Percentiles rank a stretch among this genome's conserved stretches.
These are phyloP conservation scores for Coniochaeta ligniaria DNA, from an alignment of 2,329 filamentous ascomycete genomes.

Conservation along the genomic window DNA sequence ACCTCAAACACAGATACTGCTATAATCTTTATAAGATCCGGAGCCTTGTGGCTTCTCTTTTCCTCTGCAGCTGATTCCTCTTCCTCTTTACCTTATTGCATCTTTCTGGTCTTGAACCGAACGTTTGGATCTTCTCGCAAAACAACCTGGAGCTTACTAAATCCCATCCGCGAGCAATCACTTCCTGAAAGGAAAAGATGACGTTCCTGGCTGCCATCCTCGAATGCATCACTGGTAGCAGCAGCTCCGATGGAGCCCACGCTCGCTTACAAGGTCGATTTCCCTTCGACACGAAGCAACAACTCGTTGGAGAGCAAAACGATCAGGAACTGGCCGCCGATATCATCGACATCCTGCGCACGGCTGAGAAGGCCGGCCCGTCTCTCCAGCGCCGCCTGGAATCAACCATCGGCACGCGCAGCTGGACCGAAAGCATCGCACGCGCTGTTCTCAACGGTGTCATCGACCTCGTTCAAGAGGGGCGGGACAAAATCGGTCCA, in stretches of 20 bases:
- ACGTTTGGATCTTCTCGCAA: background rate
- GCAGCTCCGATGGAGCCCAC: background rate
- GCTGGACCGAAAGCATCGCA: constrained; percentile 11
- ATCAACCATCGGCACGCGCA: constrained; percentile 2
- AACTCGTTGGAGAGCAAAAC: background rate
- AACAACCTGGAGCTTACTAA: background rate
- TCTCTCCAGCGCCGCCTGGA: constrained; percentile 8
- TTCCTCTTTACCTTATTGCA: too few species aligned
- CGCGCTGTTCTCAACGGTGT: constrained; percentile 11
- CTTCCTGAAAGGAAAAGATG: background rate
- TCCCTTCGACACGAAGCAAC: background rate
- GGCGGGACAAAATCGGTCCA: constrained; percentile 7
- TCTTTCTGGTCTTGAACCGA: too few species aligned
- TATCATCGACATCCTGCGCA: background rate
- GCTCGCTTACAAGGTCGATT: background rate
- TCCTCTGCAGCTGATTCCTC: too few species aligned
- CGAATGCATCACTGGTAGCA: background rate
- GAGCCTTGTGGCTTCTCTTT: background rate
- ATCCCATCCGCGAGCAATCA: background rate
- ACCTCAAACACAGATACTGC: background rate
- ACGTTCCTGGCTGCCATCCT: background rate
- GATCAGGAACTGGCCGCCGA: background rate
- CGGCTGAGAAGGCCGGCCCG: background rate
- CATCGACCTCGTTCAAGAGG: constrained; percentile 11
- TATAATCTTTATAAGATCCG: background rate